phyloP scores from a whole-genome alignment of 345 rosid species.

The Fremontodendron californicum region DNA sequence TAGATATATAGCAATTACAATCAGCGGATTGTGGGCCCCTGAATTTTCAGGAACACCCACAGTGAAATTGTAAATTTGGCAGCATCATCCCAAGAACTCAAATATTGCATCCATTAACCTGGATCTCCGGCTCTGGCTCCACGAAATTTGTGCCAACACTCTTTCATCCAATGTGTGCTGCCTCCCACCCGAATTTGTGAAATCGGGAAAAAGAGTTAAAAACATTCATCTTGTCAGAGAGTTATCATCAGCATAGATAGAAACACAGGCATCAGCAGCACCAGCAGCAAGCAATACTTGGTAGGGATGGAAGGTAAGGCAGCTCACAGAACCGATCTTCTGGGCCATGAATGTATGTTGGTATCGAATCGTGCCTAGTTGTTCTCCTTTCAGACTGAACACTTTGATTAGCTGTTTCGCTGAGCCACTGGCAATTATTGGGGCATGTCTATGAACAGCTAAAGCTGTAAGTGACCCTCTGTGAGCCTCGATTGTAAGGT shows the following conservation, averaged over 20 bases:
- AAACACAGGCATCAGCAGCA: conserved; percentile 71
- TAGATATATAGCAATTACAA: conserved; percentile 23
- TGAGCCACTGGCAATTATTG: conserved; percentile 90
- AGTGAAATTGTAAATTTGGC: not conserved
- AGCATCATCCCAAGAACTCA: not conserved
- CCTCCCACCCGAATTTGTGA: not conserved
- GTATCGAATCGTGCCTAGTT: conserved; percentile 64
- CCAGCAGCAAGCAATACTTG: conserved; percentile 90
- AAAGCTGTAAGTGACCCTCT: conserved; percentile 92
- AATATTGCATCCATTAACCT: not conserved
- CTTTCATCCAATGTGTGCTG: not conserved
- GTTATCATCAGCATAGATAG: conserved; percentile 64
- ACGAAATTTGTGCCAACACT: not conserved
- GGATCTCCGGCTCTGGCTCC: not conserved
- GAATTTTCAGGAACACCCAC: conserved; percentile 11
- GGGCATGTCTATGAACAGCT: conserved; percentile 97
- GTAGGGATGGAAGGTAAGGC: conserved; percentile 96
- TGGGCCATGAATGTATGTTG: conserved; percentile 83
- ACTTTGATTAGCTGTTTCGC: conserved; percentile 79
- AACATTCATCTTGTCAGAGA: conserved; percentile 37
- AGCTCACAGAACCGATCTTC: conserved; percentile 92
- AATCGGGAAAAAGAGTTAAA: not conserved
- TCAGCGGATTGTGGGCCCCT: conserved; percentile 7
- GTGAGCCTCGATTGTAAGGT: conserved; percentile 77
- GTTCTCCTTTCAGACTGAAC: conserved; percentile 70